These are phyloP conservation scores for Plenodomus tracheiphilus DNA, from an alignment of 2,329 filamentous ascomycete genomes.

Conservation along the genomic window DNA sequence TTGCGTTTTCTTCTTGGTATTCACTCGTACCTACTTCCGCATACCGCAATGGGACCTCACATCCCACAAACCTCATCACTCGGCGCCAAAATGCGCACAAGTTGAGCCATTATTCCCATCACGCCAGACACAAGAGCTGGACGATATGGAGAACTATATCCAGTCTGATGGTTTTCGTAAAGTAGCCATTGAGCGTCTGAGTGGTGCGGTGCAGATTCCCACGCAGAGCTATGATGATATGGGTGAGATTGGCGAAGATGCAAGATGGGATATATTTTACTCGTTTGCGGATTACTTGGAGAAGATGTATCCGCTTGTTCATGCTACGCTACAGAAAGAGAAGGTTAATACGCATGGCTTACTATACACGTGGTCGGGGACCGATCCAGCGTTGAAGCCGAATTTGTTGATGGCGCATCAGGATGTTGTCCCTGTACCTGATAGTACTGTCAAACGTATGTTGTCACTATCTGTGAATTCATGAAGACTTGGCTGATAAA, in stretches of 20 bases:
- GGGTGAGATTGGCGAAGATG: conserved; percentile 58
- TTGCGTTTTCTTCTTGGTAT: neutral
- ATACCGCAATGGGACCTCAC: conserved; percentile 15
- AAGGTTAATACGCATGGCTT: conserved; percentile 63
- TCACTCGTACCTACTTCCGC: conserved; percentile 16
- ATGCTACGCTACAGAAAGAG: conserved; percentile 53
- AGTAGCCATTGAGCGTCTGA: conserved; percentile 42
- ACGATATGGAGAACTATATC: conserved; percentile 33
- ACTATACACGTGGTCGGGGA: conserved; percentile 61
- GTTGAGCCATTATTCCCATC: conserved; percentile 32
- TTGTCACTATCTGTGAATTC: too few species aligned
- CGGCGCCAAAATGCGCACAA: conserved; percentile 29
- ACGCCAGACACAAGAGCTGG: conserved; percentile 28
- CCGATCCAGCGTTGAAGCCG: conserved; percentile 55
- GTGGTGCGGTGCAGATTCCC: conserved; percentile 57
- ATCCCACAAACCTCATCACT: neutral
- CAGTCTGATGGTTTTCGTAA: conserved; percentile 32
- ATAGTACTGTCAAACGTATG: conserved; percentile 48
- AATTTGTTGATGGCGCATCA: conserved; percentile 66
- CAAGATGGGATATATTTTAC: conserved; percentile 62
- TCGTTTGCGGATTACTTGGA: conserved; percentile 52
- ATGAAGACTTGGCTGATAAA: too few species aligned
- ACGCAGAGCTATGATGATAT: conserved; percentile 61
- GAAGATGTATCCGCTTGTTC: conserved; percentile 39
- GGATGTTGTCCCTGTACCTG: conserved; percentile 63